phyloP scores from a whole-genome alignment of 305 asterid genomes.

The Solanum hybrid region DNA sequence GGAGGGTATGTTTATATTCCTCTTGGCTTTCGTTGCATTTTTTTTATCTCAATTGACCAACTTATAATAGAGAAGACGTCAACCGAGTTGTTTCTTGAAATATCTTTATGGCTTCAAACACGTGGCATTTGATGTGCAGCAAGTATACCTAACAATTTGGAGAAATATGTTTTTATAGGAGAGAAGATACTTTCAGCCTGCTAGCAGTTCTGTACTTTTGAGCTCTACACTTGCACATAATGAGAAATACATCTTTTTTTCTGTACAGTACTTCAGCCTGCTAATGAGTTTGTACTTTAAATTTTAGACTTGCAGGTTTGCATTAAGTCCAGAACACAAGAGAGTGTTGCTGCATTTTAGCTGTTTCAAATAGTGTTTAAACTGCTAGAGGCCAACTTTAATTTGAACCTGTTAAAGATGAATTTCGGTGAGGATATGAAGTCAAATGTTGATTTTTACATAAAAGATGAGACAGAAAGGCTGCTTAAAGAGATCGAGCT shows the following conservation, averaged over 20 bases:
- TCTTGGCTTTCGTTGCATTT: background rate
- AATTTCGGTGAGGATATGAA: background rate
- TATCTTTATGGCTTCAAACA: background rate
- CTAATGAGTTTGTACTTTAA: background rate
- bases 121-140: background rate
- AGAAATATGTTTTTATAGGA: background rate
- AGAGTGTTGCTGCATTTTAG: background rate
- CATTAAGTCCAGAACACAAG: background rate
- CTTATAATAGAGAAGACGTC: background rate
- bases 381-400: background rate
- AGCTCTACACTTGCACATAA: background rate
- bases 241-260: background rate
- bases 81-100: background rate
- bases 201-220: background rate
- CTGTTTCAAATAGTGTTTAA: background rate
- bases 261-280: background rate
- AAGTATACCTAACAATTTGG: background rate
- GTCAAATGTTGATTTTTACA: background rate
- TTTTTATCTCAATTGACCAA: background rate
- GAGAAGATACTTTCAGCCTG: background rate
- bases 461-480: background rate
- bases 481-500: background rate
- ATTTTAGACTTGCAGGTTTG: background rate
- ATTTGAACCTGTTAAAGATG: background rate
- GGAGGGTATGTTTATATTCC: background rate